Conservation (phyloP, 345 rosid genomes). For the Aquilaria sinensis region DNA sequence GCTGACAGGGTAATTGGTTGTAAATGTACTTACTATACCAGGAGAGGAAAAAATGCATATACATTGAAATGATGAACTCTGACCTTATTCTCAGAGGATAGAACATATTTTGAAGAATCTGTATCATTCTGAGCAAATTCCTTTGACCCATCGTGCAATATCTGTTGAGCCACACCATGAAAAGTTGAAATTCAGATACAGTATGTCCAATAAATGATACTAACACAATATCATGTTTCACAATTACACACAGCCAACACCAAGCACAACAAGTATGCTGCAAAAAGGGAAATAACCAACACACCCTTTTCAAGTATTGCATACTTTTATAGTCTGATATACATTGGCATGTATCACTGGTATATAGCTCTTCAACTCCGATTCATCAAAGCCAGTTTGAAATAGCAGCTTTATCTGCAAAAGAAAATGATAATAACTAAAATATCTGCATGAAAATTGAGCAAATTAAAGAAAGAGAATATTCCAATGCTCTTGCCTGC, state of each 20-base stretch:
- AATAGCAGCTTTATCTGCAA: conserved; percentile 90
- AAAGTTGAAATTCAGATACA: conserved; percentile 10
- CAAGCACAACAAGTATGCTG: conserved; percentile 18
- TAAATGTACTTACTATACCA: neutral
- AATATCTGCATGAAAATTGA: neutral
- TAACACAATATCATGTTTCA: neutral
- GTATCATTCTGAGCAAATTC: conserved; percentile 83
- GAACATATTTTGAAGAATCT: conserved; percentile 50
- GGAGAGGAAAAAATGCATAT: neutral
- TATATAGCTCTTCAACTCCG: conserved; percentile 79
- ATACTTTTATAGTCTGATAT: conserved; percentile 98
- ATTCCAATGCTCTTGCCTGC: conserved; percentile 53
- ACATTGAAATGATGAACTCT: conserved; percentile 13
- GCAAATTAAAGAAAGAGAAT: neutral
- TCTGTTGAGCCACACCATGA: conserved; percentile 39
- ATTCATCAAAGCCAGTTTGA: conserved; percentile 95
- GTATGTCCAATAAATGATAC: neutral
- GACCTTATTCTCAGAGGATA: conserved; percentile 77
- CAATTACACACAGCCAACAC: conserved; percentile 18
- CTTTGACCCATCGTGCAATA: conserved; percentile 87
- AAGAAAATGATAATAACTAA: conserved; percentile 3
- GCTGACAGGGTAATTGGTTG: conserved; percentile 1
- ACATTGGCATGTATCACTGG: conserved; percentile 96
- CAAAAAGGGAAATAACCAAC: conserved; percentile 61
- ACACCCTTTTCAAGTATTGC: conserved; percentile 71